Base-by-base conservation (phyloP, 169 alveolate genomes). In the Plasmodium coatneyi region DNA sequence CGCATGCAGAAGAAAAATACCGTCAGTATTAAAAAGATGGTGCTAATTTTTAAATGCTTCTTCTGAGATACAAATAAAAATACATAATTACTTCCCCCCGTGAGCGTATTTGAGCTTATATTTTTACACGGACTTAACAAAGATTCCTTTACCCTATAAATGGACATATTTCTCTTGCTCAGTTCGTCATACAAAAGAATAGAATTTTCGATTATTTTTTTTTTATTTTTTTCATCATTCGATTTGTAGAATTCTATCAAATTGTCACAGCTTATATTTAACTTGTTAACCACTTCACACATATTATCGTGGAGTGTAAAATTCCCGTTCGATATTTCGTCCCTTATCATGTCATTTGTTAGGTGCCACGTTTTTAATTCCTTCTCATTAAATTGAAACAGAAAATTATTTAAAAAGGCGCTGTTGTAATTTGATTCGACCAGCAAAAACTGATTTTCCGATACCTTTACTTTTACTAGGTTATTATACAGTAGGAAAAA, bases 401-500 rank as follows among this genome's bases (percentile, higher is more conserved):
- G 78, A 46, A 91, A 91, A 80, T 70, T 71, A 25, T 49, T 71
- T 66, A 71, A 7, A 54, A 91, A 91, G 6, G 30, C 25, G 32
- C 54, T 36, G 46, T 91, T 91, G 74, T 81, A 82, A 30, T 66
- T 66, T n/a, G 84, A 74, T 46, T 91, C 95, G 14, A 91, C 34
- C 30, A 91, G 54, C 56, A 91, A 0, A 71, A 91, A 54, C 52
- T 91, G 34, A 41, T 70, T 80, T 30, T 91, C 94, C 3, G 25
- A 12, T 25, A 78, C 28, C 54, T 74, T 91, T 81, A 91, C 56
- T 71, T 81, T 91, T 74, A 81, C 43, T 80, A 82, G 56, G 56
- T 82, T 91, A 49, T 82, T 91, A 81, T 81, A 91, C 54, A 91
- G 36, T 41, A 91, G 83, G 74, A 32, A 12, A 81, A 91, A 91